Evolutionary conservation across 345 rosid genomes (phyloP).

Genomic region (Gossypium raimondii): DNA sequence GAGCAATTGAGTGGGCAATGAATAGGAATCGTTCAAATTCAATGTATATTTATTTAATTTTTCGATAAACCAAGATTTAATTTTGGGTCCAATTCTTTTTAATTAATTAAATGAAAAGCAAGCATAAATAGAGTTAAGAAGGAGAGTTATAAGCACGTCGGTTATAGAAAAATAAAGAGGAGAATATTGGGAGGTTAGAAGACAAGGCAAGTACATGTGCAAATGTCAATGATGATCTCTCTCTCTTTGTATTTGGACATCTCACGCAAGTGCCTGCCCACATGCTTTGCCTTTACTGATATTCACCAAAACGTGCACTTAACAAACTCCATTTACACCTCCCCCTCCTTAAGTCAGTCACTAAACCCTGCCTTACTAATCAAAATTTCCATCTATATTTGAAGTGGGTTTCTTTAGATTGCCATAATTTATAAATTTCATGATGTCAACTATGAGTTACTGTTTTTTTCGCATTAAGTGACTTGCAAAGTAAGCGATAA

Average conservation of each 20-base stretch:
- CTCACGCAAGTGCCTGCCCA: constrained; percentile 32
- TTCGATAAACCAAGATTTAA: no score
- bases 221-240: constrained; percentile 15
- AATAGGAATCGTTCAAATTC: no score
- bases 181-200: constrained; percentile 21
- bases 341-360: background rate
- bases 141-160: background rate
- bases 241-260: constrained; percentile 27
- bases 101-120: no score
- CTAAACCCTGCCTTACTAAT: background rate
- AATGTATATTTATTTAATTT: no score
- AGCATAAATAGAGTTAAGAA: background rate
- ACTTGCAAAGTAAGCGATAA: constrained; percentile 56
- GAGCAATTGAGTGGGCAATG: background rate
- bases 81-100: no score
- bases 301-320: constrained; percentile 38
- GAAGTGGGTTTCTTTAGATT: no score
- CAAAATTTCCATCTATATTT: background rate
- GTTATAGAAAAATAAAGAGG: constrained; percentile 9
- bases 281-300: constrained; percentile 33
- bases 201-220: constrained; percentile 32
- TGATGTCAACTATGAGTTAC: background rate
- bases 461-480: constrained; percentile 31
- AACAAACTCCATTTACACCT: constrained; percentile 27
- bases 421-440: no score